A percentile compares a stretch with the other conserved stretches of the same genome.
These are phyloP conservation scores for Termitomyces sp. DNA, from an alignment of 768 basidiomycete species.

Conservation along the genomic window DNA sequence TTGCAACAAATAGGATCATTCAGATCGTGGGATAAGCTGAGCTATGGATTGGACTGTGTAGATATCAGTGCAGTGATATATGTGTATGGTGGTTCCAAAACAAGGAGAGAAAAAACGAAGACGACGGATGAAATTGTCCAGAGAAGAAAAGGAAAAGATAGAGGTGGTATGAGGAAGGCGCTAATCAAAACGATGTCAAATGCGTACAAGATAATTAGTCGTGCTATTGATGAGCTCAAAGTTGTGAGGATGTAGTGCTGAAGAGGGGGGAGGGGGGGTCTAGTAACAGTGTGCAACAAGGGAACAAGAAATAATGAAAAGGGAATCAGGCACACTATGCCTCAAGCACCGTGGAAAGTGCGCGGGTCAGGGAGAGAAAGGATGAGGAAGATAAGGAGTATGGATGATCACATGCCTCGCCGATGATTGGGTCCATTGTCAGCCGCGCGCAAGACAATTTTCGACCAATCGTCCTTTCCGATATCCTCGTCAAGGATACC, in stretches of 20 bases:
- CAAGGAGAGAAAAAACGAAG: neutral
- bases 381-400: neutral
- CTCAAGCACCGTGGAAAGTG: neutral
- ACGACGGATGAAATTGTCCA: slow-evolving; percentile 2
- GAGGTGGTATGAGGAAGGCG: neutral
- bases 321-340: slow-evolving; percentile 2
- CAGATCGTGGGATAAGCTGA: neutral
- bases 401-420: neutral
- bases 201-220: slow-evolving; percentile 7
- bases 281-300: neutral
- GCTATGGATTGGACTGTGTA: slow-evolving; percentile 3
- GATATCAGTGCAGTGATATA: slow-evolving; percentile 2
- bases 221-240: neutral
- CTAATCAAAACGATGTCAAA: slow-evolving; percentile 1
- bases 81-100: slow-evolving; percentile 8
- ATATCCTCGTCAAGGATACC: slow-evolving; percentile 40
- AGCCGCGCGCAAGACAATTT: slow-evolving; percentile 69
- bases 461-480: slow-evolving; percentile 63
- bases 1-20: neutral
- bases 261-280: neutral
- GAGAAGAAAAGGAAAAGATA: slow-evolving; percentile 1
- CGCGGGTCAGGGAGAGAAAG: neutral
- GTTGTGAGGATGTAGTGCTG: slow-evolving; percentile 3
- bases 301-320: neutral
- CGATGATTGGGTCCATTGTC: slow-evolving; percentile 27